phyloP scores from a whole-genome alignment of 441 rosid species.

The Bocquillonia castaneifolia region DNA sequence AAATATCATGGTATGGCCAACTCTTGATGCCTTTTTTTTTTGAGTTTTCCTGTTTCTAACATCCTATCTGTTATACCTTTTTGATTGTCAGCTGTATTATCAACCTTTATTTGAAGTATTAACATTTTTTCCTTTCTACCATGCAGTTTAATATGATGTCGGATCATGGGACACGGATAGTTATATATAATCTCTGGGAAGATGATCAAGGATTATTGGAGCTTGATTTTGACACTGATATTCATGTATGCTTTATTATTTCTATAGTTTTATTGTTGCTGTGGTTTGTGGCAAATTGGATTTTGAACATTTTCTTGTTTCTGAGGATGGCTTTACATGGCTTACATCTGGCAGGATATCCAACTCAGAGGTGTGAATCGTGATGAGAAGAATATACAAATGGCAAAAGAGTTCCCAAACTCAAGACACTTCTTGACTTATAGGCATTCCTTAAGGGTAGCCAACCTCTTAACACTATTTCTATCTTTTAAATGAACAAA shows the following conservation, averaged over 20 bases:
- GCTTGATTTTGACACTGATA: constrained; percentile 75
- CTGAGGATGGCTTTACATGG: constrained; percentile 4
- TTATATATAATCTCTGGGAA: constrained; percentile 93
- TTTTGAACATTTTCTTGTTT: not conserved
- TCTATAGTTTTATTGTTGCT: constrained; percentile 1
- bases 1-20: not conserved
- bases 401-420: constrained; percentile 58
- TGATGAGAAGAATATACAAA: constrained; percentile 65
- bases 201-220: constrained; percentile 77
- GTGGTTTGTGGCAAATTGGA: not conserved
- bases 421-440: constrained; percentile 67
- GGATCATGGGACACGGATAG: constrained; percentile 70
- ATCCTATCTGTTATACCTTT: not conserved
- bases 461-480: constrained; percentile 3
- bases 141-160: constrained; percentile 61
- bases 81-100: not conserved
- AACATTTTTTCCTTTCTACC: constrained; percentile 1
- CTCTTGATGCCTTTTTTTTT: not conserved
- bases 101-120: not conserved
- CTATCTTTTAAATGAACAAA: not conserved
- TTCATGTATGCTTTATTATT: constrained; percentile 37
- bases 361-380: constrained; percentile 82
- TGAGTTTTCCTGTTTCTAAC: not conserved
- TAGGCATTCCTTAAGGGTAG: constrained; percentile 69
- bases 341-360: constrained; percentile 49